A percentile compares a stretch with the other conserved stretches of the same genome.
Conservation (phyloP, 768 basidiomycete genomes). For the Steccherinum ochraceum region DNA sequence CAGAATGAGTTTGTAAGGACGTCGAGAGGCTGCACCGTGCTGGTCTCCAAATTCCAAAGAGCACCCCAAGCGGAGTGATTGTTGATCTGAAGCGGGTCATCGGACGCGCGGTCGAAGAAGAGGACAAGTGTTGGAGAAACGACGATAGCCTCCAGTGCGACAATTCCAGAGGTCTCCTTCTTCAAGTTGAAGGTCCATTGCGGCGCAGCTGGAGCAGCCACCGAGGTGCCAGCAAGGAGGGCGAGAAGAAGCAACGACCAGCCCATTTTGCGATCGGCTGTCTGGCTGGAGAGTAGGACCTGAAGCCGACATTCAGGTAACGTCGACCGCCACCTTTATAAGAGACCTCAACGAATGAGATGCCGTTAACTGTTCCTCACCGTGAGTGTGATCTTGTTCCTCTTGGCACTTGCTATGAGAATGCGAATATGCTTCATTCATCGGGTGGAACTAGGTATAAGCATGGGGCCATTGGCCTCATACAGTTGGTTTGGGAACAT, state of each 20-base stretch:
- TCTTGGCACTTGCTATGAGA: too few species aligned
- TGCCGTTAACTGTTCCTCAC: too few species aligned
- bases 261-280: constrained; percentile 6
- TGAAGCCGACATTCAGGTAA: constrained; percentile 8
- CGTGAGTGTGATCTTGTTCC: too few species aligned
- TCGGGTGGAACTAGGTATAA: too few species aligned
- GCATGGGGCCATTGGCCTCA: too few species aligned
- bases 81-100: constrained; percentile 17
- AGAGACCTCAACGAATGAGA: too few species aligned
- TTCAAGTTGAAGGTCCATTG: constrained; percentile 15
- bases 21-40: constrained; percentile 15
- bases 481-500: too few species aligned
- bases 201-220: constrained; percentile 8
- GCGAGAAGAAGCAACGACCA: constrained; percentile 2
- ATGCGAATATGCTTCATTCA: too few species aligned
- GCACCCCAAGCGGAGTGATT: constrained; percentile 20
- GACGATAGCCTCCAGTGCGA: constrained; percentile 19
- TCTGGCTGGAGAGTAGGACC: neutral
- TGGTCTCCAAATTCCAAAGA: constrained; percentile 18
- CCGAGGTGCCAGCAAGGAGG: neutral
- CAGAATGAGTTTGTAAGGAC: constrained; percentile 27
- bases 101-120: constrained; percentile 17
- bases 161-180: constrained; percentile 16
- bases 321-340: neutral
- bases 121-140: constrained; percentile 19